Base-by-base conservation (phyloP, 169 alveolate genomes). In the Cryptosporidium felis region DNA sequence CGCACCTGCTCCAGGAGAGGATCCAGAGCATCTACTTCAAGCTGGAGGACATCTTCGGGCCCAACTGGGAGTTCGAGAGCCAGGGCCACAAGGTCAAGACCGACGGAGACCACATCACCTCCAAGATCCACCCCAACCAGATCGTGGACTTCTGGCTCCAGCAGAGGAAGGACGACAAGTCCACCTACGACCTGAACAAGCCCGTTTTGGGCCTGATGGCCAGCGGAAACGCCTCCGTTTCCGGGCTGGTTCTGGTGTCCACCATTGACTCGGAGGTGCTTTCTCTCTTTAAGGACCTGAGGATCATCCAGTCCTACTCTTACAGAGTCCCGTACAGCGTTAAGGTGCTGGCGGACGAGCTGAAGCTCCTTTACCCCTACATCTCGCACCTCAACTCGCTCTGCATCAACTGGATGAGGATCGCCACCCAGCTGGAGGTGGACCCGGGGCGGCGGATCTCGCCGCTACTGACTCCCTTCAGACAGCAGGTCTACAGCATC, bases 1-100 rank as follows among this genome's bases (percentile, higher is more conserved):
- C 85, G 10, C 85, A 74, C 23, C 14, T 82, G 96, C 96, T 8
- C 90, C 97, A 42, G 99, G 99, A 16, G 92, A 95, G 60, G 93
- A 95, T 44, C 95, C 99, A 99, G 98, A 95, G 62, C 94, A 94
- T 60, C 97, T 95, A 82, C 91, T 93, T 47, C 97, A 96, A 59
- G 99, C 45, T 74, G 18, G 85, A 74, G 18, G 67, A 56, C 12
- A 74, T 74, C 28, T 74, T 74, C 34, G 85, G 85, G 0, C 67
- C 85, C 21, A 74, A 74, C 18, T 74, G 85, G 85, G 85, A 74
- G 28, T 74, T 74, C 34, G 85, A 74, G 42, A 56, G 60, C n/a
- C 85, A 74, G 40, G 85, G 99, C 3, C 94, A 95, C 88, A 94
- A 92, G 59, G 93, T 97, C 41, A 94, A 95, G 56, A 96, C 93